A percentile compares a stretch with the other conserved stretches of the same genome.
These are phyloP conservation scores for Gynandropsis gynandra DNA, from an alignment of 345 rosid genomes.

Conservation along the genomic window DNA sequence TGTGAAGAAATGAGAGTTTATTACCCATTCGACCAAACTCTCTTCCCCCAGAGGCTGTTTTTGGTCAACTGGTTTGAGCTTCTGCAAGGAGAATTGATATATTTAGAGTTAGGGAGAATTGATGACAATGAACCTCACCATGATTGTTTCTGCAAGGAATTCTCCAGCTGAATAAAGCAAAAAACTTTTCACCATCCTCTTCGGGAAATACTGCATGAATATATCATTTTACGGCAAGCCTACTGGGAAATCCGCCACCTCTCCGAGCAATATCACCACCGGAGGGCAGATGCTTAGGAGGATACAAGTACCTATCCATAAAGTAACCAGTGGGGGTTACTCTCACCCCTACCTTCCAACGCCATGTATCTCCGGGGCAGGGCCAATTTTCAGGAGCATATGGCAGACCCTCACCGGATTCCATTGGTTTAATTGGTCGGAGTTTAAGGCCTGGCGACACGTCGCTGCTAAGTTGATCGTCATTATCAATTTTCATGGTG, in stretches of 20 bases:
- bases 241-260: constrained; percentile 33
- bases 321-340: constrained; percentile 30
- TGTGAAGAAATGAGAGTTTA: too few species aligned
- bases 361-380: constrained; percentile 52
- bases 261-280: not conserved
- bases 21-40: too few species aligned
- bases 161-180: constrained; percentile 65
- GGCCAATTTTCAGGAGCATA: constrained; percentile 75
- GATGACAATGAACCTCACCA: constrained; percentile 43
- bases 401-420: constrained; percentile 53
- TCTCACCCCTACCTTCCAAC: constrained; percentile 63
- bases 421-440: constrained; percentile 37
- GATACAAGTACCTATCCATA: constrained; percentile 63
- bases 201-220: constrained; percentile 40
- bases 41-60: too few species aligned
- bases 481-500: constrained; percentile 27
- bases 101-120: too few species aligned
- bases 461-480: constrained; percentile 24
- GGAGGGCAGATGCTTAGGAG: constrained; percentile 39
- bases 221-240: constrained; percentile 40
- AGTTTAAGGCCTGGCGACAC: constrained; percentile 19
- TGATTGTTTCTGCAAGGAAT: constrained; percentile 35
- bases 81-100: too few species aligned
- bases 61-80: too few species aligned
- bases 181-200: constrained; percentile 48